Evolutionary conservation across 495 filamentous ascomycete species (phyloP).

Genomic region (Penicillium soppii): DNA sequence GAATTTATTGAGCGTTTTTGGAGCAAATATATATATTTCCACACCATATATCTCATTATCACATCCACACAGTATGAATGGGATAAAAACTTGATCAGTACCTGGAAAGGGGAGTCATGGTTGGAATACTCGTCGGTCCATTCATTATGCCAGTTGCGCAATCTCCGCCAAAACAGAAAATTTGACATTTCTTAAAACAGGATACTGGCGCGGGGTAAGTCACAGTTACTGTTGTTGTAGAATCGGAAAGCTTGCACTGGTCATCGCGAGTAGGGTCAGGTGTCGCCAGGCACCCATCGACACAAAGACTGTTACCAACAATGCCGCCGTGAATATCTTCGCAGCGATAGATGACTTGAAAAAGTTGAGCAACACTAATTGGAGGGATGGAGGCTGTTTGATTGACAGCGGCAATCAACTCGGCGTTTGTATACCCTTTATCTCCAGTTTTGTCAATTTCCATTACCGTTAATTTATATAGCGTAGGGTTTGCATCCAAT

Average conservation of each 20-base stretch:
- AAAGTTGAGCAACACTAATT: constrained; percentile 8
- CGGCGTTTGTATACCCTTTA: constrained; percentile 15
- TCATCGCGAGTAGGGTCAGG: constrained; percentile 8
- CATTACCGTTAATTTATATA: neutral
- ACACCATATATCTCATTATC: neutral
- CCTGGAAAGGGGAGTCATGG: neutral
- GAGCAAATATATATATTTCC: too few species aligned
- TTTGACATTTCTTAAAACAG: constrained; percentile 9
- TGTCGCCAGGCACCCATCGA: constrained; percentile 13
- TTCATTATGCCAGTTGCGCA: neutral
- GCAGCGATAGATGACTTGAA: constrained; percentile 19
- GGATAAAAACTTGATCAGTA: neutral
- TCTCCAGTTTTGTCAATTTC: neutral
- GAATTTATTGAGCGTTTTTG: too few species aligned
- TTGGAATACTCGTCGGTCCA: neutral
- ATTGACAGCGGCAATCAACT: constrained; percentile 17
- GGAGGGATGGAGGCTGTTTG: constrained; percentile 17
- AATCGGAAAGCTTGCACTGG: constrained; percentile 7
- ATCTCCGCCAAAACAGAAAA: constrained; percentile 11
- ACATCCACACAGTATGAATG: neutral
- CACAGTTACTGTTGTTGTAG: constrained; percentile 1
- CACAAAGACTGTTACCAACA: constrained; percentile 16
- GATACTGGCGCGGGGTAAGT: neutral
- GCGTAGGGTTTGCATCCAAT: neutral
- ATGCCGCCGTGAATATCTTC: constrained; percentile 16